Conservation (phyloP, 352 stramenopile species). For the Thalassiosira hispida region DNA sequence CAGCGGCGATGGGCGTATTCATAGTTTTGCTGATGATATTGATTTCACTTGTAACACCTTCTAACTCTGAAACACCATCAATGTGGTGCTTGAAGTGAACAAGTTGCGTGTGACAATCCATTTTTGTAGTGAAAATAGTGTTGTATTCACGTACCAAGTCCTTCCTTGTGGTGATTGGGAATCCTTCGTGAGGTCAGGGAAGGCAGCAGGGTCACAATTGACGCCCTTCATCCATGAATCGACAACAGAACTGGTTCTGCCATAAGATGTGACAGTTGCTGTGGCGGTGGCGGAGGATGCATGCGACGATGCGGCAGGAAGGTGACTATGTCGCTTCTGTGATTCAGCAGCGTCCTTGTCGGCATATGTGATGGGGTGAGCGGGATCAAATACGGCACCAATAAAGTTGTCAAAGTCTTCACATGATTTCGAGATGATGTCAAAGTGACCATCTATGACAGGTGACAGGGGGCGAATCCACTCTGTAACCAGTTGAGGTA, state of each 20-base stretch:
- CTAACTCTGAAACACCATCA: too few relatives aligned
- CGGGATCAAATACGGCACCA: not conserved
- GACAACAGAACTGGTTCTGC: too few relatives aligned
- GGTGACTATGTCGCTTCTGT: not conserved
- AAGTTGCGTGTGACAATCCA: not conserved
- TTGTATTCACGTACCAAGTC: not conserved
- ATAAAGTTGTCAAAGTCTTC: not conserved
- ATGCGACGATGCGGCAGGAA: not conserved
- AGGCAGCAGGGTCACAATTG: not conserved
- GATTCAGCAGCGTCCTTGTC: not conserved
- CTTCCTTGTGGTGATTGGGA: not conserved
- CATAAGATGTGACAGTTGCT: too few relatives aligned
- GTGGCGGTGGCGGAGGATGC: not conserved
- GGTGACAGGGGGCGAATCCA: not conserved
- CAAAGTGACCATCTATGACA: not conserved
- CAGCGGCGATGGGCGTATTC: too few relatives aligned
- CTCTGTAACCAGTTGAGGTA: not conserved
- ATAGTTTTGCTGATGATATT: too few relatives aligned
- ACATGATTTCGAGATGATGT: not conserved
- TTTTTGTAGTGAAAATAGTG: not conserved
- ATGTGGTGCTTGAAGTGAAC: not conserved
- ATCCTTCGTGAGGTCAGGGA: not conserved
- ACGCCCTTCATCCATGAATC: not conserved
- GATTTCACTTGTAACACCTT: too few relatives aligned
- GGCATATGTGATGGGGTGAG: not conserved